Conservation (phyloP, 805 yeast species). For the Cyberlindnera maritima region DNA sequence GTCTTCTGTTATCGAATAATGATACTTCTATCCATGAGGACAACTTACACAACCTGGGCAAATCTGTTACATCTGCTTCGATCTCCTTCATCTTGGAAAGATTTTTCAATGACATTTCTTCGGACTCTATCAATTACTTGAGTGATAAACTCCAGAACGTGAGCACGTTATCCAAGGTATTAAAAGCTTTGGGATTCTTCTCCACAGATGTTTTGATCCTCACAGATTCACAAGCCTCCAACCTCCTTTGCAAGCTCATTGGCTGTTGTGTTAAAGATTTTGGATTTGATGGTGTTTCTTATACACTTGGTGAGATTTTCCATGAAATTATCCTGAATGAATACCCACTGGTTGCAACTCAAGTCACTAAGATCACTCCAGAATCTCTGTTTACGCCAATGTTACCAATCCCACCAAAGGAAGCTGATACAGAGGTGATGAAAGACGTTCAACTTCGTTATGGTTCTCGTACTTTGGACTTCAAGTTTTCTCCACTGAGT, state of each 20-base stretch:
- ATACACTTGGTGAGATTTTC: slow-evolving; percentile 65
- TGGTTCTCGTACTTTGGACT: slow-evolving; percentile 53
- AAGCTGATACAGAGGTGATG: slow-evolving; percentile 33
- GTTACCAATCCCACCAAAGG: slow-evolving; percentile 33
- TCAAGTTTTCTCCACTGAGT: slow-evolving; percentile 59
- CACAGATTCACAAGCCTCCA: slow-evolving; percentile 50
- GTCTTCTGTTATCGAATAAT: slow-evolving; percentile 43
- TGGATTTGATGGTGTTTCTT: slow-evolving; percentile 70
- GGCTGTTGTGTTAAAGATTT: slow-evolving; percentile 77
- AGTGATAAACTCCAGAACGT: slow-evolving; percentile 42
- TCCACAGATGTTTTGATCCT: slow-evolving; percentile 29
- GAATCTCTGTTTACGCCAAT: slow-evolving; percentile 25
- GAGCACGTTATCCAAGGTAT: slow-evolving; percentile 32
- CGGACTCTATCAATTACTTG: slow-evolving; percentile 53
- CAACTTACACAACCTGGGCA: slow-evolving; percentile 57
- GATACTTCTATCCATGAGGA: slow-evolving; percentile 31
- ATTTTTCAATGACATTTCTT: slow-evolving; percentile 51
- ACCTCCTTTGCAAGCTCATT: slow-evolving; percentile 53
- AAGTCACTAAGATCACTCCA: slow-evolving; percentile 25
- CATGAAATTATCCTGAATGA: slow-evolving; percentile 58
- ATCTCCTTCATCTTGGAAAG: slow-evolving; percentile 63
- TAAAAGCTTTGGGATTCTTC: slow-evolving; percentile 39
- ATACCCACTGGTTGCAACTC: slow-evolving; percentile 61
- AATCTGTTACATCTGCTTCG: slow-evolving; percentile 50
- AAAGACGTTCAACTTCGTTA: slow-evolving; percentile 48